Base-by-base conservation (phyloP, 2,329 filamentous ascomycete species). In the Mycosphaerella sp. region DNA sequence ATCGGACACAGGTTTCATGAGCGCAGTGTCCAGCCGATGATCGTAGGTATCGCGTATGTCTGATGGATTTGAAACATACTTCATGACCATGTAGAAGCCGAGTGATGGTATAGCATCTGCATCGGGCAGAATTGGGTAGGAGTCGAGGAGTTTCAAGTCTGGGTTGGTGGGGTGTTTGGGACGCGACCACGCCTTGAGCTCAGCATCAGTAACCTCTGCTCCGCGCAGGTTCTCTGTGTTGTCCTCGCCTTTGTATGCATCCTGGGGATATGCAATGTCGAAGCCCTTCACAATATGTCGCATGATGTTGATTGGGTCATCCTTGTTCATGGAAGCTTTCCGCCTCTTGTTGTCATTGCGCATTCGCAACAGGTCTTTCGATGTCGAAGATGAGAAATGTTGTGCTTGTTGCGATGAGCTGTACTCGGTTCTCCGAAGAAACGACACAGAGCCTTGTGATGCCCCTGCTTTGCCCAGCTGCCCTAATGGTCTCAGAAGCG, bases 371-470 rank as follows among this genome's bases (percentile, higher is more conserved):
- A 79, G 70, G 31, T 75, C 74, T 57, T 79, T 78, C 3, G 80
- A 78, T 26, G 78, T 78, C 29, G 76, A 78, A 0, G 77, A 77
- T 48, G 81, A 78, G 52, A 76, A 75, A 50, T 73, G 71, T 12
- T 74, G 69, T 57, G 62, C 70, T 9, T 69, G 68, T 49, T 73
- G 73, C 21, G 75, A 74, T 14, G 87, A 88, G 66, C 95, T 96
- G 74, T 97, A 97, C 72, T 98, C 93, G 53, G 93, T 97, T 66
- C 92, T 84, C 54, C 93, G 89, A 62, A 98, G 80, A 80, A 98
- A 98, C 59, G 89, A 95, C 51, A 95, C 89, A 59, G 86, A 85
- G 14, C 85, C 79, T 59, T 89, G 86, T 58, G 82, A 82, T 41
- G 83, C 80, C 63, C 88, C 87, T 43, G 86, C 85, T 72, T 95